Evolutionary conservation across 768 basidiomycete genomes (phyloP), one percentile per base, ranked within the genome.

Genomic region (Pleurotus giganteus): DNA sequence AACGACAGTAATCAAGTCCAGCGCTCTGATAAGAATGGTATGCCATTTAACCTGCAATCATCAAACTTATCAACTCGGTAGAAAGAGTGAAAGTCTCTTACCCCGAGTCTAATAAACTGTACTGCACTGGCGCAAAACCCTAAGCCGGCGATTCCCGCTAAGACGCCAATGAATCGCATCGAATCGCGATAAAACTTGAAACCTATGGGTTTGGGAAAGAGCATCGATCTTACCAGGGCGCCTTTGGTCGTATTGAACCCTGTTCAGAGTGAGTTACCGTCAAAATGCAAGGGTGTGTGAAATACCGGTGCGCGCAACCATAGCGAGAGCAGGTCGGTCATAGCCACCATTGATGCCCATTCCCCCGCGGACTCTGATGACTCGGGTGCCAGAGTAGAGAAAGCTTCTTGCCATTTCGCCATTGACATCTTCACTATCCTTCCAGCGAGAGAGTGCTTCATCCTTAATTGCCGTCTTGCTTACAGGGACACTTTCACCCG

Each of bases 121-220:
- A 95, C 77, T 4, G 94, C 92, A 63, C 92, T 95, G 55, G 86
- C 88, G 56, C 89, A 85, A 69, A 99, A 99, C 1, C 96, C 97
- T 21, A 95, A 66, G 11, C 84, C 84, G 11, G 97, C 97, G 47
- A 99, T 86, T n/a, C 91, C 83, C 19, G 92, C 87, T 12, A 99
- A 80, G 4, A 99, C 94, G 19, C 82, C 80, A 51, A 98, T 97
- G 69, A 99, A 99, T 58, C 88, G 76, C 27, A 91, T 84, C 1
- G 91, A 92, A 69, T 94, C 92, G 28, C 88, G 86, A 72, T 98
- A 98, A 72, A 99, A 98, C 69, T 97, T 97, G 83, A 99, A 99
- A 0, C 94, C 96, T 58, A 97, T 94, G 0, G 96, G 95, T 65
- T 97, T 98, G 0, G 97, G 97, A 74, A 95, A 99, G 13, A 99